Evolutionary conservation across 2,329 filamentous ascomycete genomes (phyloP).

Genomic region (Boeremia exigua): DNA sequence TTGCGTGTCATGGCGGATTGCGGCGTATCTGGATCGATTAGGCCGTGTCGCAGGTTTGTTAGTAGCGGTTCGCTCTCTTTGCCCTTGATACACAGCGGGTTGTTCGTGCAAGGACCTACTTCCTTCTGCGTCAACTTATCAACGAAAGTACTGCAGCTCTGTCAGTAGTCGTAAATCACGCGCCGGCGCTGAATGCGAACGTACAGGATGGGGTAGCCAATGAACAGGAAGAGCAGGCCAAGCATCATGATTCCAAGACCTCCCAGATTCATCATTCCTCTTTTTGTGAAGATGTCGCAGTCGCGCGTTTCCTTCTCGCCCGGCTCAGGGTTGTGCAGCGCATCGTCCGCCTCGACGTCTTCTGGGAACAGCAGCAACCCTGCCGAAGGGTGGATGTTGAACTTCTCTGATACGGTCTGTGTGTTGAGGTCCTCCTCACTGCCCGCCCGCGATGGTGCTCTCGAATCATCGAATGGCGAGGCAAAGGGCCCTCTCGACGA

Average conservation of each 20-base stretch:
- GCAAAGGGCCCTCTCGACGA: conserved; percentile 60
- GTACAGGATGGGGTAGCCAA: conserved; percentile 73
- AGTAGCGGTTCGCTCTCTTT: conserved; percentile 58
- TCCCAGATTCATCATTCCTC: conserved; percentile 70
- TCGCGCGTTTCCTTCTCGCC: conserved; percentile 66
- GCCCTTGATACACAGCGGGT: conserved; percentile 59
- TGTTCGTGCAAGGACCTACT: conserved; percentile 48
- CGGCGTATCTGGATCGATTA: conserved; percentile 74
- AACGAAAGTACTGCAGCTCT: conserved; percentile 62
- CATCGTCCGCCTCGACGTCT: conserved; percentile 76
- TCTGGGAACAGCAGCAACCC: conserved; percentile 72
- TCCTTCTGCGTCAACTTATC: conserved; percentile 50
- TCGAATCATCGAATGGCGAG: conserved; percentile 66
- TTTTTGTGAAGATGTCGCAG: conserved; percentile 68
- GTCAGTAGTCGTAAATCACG: conserved; percentile 19
- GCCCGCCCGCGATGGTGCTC: conserved; percentile 64
- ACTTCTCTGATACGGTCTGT: conserved; percentile 75
- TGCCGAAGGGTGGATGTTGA: conserved; percentile 72
- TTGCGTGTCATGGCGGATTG: conserved; percentile 62
- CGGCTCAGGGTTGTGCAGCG: conserved; percentile 72
- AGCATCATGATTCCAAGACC: conserved; percentile 65
- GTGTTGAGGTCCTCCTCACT: conserved; percentile 73
- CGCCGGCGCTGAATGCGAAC: conserved; percentile 35
- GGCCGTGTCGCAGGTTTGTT: conserved; percentile 64
- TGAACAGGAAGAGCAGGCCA: conserved; percentile 69